Evolutionary conservation across 352 stramenopile genomes (phyloP).

Genomic region (Saprolegnia parasitica): DNA sequence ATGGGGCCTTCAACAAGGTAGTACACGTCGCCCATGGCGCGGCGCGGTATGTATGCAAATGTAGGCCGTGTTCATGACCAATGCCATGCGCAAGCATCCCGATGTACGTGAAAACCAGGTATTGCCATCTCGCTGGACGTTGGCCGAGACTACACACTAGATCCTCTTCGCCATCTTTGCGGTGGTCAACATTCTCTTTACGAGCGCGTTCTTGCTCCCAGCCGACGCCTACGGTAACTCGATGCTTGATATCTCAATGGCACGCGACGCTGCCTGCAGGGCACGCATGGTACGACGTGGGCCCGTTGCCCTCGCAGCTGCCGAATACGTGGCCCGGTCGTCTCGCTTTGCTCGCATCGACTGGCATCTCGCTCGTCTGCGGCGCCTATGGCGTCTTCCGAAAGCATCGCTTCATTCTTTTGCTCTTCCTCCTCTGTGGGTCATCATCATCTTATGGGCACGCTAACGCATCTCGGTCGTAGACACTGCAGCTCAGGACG

Average conservation of each 20-base stretch:
- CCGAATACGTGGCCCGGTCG: neutral
- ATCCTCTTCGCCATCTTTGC: slow-evolving; percentile 6
- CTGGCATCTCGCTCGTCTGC: neutral
- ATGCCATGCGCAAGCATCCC: slow-evolving; percentile 22
- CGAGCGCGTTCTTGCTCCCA: slow-evolving; percentile 1
- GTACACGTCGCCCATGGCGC: too few species aligned
- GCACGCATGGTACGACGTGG: slow-evolving; percentile 6
- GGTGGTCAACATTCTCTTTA: slow-evolving; percentile 14
- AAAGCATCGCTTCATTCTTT: neutral
- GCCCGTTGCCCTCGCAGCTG: neutral
- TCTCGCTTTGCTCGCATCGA: neutral
- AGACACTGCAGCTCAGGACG: slow-evolving; percentile 10
- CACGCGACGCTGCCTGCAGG: neutral
- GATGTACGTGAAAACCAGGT: slow-evolving; percentile 20
- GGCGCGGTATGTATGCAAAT: too few species aligned
- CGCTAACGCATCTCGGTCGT: neutral
- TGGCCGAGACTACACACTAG: neutral
- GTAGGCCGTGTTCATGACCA: slow-evolving; percentile 27
- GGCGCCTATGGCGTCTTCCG: neutral
- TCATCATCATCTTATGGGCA: neutral
- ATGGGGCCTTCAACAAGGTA: neutral
- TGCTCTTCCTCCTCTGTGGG: slow-evolving; percentile 16
- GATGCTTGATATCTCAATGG: neutral
- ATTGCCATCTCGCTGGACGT: neutral
- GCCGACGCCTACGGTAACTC: neutral